Conservation (phyloP, 2,329 filamentous ascomycete genomes). For the Trichoderma brevicompactum region DNA sequence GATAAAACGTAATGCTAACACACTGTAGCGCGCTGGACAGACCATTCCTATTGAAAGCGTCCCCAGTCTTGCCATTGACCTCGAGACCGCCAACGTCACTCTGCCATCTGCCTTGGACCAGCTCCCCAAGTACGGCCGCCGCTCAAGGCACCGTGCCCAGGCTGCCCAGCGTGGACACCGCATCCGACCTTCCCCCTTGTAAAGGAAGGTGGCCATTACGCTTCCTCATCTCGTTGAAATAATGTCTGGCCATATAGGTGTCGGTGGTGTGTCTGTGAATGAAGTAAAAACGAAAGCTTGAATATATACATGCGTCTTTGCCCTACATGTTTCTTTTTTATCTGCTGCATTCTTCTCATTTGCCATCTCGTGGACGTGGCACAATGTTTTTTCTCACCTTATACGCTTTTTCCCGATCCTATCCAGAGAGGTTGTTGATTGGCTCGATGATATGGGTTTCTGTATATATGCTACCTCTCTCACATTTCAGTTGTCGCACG, state of each 20-base stretch:
- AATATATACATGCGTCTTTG: constrained; percentile 21
- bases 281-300: background rate
- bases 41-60: constrained; percentile 36
- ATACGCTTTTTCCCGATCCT: background rate
- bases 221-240: background rate
- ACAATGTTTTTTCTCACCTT: background rate
- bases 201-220: background rate
- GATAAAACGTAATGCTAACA: constrained; percentile 8
- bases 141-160: constrained; percentile 19
- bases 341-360: background rate
- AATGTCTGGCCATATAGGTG: constrained; percentile 3
- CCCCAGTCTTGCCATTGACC: constrained; percentile 45
- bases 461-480: constrained; percentile 9
- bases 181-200: background rate
- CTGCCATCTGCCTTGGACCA: constrained; percentile 35
- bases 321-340: background rate
- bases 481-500: constrained; percentile 1
- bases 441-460: constrained; percentile 5
- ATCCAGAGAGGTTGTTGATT: constrained; percentile 9
- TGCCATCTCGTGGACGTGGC: background rate
- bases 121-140: constrained; percentile 38
- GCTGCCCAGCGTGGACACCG: constrained; percentile 7
- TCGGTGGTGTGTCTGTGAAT: background rate
- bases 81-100: constrained; percentile 42
- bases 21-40: constrained; percentile 41